These are phyloP conservation scores for Penicillium thymicola DNA, from an alignment of 2,329 filamentous ascomycete species.

Conservation along the genomic window DNA sequence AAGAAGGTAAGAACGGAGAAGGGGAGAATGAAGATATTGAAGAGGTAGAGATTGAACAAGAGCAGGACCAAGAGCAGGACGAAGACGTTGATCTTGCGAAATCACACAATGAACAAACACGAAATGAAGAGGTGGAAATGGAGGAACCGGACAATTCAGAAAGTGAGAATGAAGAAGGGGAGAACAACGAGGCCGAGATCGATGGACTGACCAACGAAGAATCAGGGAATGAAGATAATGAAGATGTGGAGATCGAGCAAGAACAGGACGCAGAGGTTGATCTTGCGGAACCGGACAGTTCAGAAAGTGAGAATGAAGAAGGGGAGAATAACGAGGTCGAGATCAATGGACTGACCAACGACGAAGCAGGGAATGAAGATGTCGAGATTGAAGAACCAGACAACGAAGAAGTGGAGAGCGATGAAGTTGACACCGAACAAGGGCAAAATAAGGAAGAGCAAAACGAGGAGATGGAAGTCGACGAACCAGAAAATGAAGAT, in stretches of 20 bases:
- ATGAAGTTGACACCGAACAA: background rate
- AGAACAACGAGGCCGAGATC: background rate
- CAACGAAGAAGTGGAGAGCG: background rate
- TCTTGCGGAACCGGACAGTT: too few relatives aligned
- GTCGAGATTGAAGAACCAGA: background rate
- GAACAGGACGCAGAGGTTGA: too few relatives aligned
- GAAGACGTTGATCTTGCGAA: background rate
- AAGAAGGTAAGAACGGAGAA: too few relatives aligned
- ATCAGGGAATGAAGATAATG: background rate
- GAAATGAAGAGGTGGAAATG: too few relatives aligned
- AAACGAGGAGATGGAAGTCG: background rate
- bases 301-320: background rate
- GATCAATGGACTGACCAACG: background rate
- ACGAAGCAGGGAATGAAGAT: background rate
- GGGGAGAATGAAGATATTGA: background rate
- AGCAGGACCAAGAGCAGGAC: too few relatives aligned
- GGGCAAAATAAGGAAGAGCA: background rate
- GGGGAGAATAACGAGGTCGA: background rate
- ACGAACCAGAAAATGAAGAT: background rate
- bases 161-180: background rate
- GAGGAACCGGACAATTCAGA: too few relatives aligned
- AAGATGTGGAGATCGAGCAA: background rate
- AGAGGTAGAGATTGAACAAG: background rate
- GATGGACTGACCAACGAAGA: background rate
- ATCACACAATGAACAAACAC: background rate